Evolutionary conservation across 306 rosid species (phyloP), one percentile per base, ranked within the genome.

Genomic region (Gynostemma pentaphyllum): DNA sequence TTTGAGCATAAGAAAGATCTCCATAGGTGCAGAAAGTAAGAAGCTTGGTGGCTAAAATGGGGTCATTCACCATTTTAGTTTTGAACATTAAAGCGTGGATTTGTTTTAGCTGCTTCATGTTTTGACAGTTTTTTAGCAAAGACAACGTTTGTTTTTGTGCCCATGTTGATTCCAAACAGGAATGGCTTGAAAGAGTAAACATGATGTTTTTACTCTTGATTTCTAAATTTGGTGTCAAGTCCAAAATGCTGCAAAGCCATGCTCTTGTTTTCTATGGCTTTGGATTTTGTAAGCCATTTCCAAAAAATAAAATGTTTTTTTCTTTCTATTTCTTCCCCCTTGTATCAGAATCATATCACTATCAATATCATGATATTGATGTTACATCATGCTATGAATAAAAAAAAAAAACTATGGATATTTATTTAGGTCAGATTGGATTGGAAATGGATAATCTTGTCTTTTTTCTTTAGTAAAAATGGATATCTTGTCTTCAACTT

Each of bases 61-160:
- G 53, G 19, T 68, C 69, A 48, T 29, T 45, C 19, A 52, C 23
- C 40, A 52, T 78, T 16, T 78, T 79, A 2, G 68, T 76, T 74
- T 80, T 87, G 61, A 76, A 68, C 79, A 84, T 54, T 63, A 67
- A 81, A 71, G 86, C 86, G 63, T 87, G 91, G 52, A 84, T 72
- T 71, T 84, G 88, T 74, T 76, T 80, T 24, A 83, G 40, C 67
- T 84, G 81, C 74, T 59, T 70, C 72, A 84, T 72, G 73, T 69
- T 80, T 62, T 84, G 80, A 70, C 95, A 87, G 62, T 74, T 76
- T 60, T 79, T 85, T 8, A 86, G 75, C 76, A 83, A 73, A 60
- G 62, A 67, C 72, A 62, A 70, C 26, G 70, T 64, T 41, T 76
- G 70, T 55, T 68, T 64, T 41, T 76, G 70, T 55, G 68, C 72